These are phyloP conservation scores for Cystobasidium tubakii DNA, from an alignment of 768 basidiomycete genomes.

Conservation along the genomic window DNA sequence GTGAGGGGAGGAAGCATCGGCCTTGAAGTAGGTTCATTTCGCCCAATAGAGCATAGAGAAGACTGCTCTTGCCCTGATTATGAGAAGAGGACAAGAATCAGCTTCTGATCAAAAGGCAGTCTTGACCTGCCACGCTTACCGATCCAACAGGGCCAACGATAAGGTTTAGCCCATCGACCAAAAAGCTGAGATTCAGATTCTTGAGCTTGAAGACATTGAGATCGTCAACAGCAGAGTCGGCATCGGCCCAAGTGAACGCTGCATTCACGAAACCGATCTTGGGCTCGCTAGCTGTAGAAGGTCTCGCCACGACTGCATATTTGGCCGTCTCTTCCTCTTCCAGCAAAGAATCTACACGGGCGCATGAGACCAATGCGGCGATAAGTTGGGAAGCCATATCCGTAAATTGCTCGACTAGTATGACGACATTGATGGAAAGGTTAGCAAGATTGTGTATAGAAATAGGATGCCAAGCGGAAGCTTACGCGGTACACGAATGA, in stretches of 20 bases:
- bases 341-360: slow-evolving; percentile 50
- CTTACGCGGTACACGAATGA: slow-evolving; percentile 49
- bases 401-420: slow-evolving; percentile 18
- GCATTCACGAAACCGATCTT: slow-evolving; percentile 50
- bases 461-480: no score
- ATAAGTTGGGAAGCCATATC: slow-evolving; percentile 45
- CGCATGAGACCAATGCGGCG: slow-evolving; percentile 48
- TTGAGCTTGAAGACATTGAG: slow-evolving; percentile 55
- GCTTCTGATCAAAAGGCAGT: not conserved
- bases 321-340: slow-evolving; percentile 52
- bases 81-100: not conserved
- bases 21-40: slow-evolving; percentile 44
- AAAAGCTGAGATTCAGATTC: slow-evolving; percentile 60
- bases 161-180: slow-evolving; percentile 59
- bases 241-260: slow-evolving; percentile 45
- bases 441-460: no score
- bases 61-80: slow-evolving; percentile 40
- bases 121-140: not conserved
- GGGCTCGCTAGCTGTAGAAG: slow-evolving; percentile 46
- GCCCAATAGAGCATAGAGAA: slow-evolving; percentile 43
- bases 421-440: no score
- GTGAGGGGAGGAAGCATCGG: slow-evolving; percentile 32
- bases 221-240: slow-evolving; percentile 34
- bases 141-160: slow-evolving; percentile 42
- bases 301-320: slow-evolving; percentile 44